Evolutionary conservation across 2,329 filamentous ascomycete genomes (phyloP), one percentile per base, ranked within the genome.

Genomic region (Chaetomium olivaceum): DNA sequence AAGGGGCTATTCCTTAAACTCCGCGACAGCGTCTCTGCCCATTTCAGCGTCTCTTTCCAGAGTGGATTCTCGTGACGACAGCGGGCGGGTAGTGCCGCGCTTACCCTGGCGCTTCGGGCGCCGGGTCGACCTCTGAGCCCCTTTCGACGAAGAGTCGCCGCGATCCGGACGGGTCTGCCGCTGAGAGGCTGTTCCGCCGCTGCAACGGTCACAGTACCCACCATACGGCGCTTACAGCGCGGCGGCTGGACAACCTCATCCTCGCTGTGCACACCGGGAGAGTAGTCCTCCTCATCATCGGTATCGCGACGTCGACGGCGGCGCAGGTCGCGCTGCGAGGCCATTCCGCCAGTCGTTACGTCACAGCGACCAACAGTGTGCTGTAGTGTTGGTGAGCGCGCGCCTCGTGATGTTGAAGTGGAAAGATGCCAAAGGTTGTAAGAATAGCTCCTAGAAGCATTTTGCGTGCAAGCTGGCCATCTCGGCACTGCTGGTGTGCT

Each of bases 1-100:
- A 50, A 64, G 58, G 51, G 62, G 62, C 62, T 31, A 64, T 64
- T 64, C 62, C 36, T 64, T 51, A 36, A 64, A 64, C 62, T 23
- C 48, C 48, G 62, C 55, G 50, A 11, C 55, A 36, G 43, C 48
- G 56, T 36, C 6, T 58, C 23, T n/a, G 14, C 31, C 57, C 23
- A 8, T 16, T 31, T 57, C 29, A 16, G 23, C 12, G 11, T 25
- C 48, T 23, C 48, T 25, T 51, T 51, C 48, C 48, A 5, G 14
- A 12, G 46, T 23, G 46, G 46, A 16, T 5, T 23, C 46, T 50
- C n/a, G 46, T 23, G 23, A 51, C 23, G 23, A 25, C 27, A 11
- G 7, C 8, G 11, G 48, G 6, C 27, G 23, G 48, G 21, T 11
- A 51, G 21, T 11, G 23, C 23, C 9, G 8, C 23, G 23, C 48